Conservation (phyloP, 805 yeast genomes). For the Citeromyces matritensis region DNA sequence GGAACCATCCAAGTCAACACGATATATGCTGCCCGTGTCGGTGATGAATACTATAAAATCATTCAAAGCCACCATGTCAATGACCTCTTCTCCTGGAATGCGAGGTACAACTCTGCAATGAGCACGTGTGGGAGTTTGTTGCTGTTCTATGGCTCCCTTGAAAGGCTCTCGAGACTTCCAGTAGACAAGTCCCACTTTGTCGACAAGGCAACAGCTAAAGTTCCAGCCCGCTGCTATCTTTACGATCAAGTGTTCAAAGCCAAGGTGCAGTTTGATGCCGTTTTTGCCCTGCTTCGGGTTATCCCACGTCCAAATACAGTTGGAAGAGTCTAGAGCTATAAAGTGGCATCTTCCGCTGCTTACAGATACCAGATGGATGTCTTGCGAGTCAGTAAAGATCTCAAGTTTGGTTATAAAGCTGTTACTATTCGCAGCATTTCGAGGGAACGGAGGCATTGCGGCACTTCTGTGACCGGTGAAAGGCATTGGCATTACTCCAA, state of each 20-base stretch:
- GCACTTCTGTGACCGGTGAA: background rate
- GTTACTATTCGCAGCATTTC: conserved; percentile 3
- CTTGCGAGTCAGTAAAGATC: conserved; percentile 1
- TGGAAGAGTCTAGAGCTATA: conserved; percentile 36
- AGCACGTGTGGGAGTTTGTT: conserved; percentile 17
- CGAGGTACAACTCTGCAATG: conserved; percentile 23
- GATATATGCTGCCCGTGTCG: conserved; percentile 21
- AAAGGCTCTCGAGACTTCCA: conserved; percentile 28
- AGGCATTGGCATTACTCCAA: conserved; percentile 2
- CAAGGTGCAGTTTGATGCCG: conserved; percentile 29
- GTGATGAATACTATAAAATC: conserved; percentile 34
- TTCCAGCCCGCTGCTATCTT: conserved; percentile 60
- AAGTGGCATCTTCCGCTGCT: conserved; percentile 55
- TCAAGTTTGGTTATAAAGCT: background rate
- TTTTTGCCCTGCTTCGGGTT: conserved; percentile 13
- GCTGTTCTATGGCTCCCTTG: conserved; percentile 9
- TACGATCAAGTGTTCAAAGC: conserved; percentile 15
- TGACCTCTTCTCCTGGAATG: conserved; percentile 19
- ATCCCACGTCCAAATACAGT: conserved; percentile 52
- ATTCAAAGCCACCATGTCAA: conserved; percentile 44
- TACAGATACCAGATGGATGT: conserved; percentile 25
- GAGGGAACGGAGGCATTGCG: conserved; percentile 1
- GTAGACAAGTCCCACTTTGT: conserved; percentile 35
- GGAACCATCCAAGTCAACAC: conserved; percentile 15
- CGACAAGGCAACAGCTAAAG: conserved; percentile 31